Evolutionary conservation across 2,329 filamentous ascomycete genomes (phyloP).

Genomic region (Cladosporium colombiae): DNA sequence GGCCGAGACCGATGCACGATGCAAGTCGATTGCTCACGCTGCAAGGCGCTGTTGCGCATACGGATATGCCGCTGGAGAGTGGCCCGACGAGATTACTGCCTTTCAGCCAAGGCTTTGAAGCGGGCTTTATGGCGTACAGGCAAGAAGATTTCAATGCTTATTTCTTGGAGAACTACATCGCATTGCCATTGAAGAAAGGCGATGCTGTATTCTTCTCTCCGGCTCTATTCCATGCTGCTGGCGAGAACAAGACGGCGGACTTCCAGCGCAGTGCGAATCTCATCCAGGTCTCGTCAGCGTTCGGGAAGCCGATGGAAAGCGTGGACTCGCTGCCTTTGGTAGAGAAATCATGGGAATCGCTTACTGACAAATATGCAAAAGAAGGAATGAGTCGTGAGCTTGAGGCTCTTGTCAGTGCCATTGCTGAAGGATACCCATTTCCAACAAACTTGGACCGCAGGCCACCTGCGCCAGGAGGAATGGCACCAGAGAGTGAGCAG

Average conservation of each 20-base stretch:
- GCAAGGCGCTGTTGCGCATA: conserved; percentile 64
- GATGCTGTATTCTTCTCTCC: conserved; percentile 67
- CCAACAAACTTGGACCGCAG: conserved; percentile 62
- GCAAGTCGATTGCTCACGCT: conserved; percentile 61
- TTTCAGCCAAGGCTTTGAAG: conserved; percentile 59
- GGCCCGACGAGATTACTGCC: conserved; percentile 64
- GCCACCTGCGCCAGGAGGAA: conserved; percentile 56
- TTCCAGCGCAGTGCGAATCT: conserved; percentile 62
- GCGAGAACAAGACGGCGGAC: conserved; percentile 53
- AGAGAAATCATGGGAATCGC: conserved; percentile 47
- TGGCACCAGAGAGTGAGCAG: conserved; percentile 63
- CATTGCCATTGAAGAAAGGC: conserved; percentile 55
- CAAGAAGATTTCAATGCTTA: conserved; percentile 54
- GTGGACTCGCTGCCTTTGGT: conserved; percentile 56
- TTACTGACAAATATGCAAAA: conserved; percentile 38
- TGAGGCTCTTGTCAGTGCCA: conserved; percentile 50
- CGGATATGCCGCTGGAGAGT: conserved; percentile 58
- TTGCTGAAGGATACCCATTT: conserved; percentile 63
- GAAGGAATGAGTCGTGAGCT: conserved; percentile 47
- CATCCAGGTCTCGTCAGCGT: conserved; percentile 62
- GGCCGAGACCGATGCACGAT: conserved; percentile 56
- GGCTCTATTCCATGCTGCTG: conserved; percentile 63
- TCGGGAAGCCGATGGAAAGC: conserved; percentile 65
- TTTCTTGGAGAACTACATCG: conserved; percentile 56
- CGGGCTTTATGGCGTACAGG: conserved; percentile 61